phyloP scores from a whole-genome alignment of 2,329 filamentous ascomycete species.

The Ophiosphaerella narmari region DNA sequence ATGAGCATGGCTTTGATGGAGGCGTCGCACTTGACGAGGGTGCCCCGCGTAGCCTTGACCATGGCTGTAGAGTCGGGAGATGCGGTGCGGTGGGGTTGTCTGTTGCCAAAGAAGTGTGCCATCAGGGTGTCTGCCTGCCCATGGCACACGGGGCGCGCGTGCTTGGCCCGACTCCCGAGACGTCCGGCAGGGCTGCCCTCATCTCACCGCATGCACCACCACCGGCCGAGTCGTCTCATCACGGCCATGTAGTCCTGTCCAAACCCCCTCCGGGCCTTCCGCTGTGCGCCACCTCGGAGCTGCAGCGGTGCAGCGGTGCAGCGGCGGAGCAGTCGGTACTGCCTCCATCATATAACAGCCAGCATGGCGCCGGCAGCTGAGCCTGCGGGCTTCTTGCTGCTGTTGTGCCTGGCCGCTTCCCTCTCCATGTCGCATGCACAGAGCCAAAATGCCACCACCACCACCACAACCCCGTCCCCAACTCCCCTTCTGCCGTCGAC shows the following conservation, averaged over 20 bases:
- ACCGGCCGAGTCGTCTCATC: not conserved
- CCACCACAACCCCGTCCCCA: not conserved
- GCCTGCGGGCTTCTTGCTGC: not conserved
- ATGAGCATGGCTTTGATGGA: slow-evolving; percentile 85
- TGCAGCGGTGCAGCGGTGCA: no score
- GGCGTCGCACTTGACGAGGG: slow-evolving; percentile 81
- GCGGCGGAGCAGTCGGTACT: no score
- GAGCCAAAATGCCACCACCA: not conserved
- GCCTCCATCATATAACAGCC: not conserved
- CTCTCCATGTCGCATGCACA: slow-evolving; percentile 1
- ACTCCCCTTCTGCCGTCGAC: not conserved
- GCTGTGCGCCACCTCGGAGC: not conserved
- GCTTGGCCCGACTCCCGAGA: slow-evolving; percentile 20
- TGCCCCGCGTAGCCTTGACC: slow-evolving; percentile 67
- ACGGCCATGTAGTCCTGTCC: not conserved
- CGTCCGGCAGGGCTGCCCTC: slow-evolving; percentile 1
- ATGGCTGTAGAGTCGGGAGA: slow-evolving; percentile 43
- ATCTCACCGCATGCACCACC: not conserved
- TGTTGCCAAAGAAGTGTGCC: slow-evolving; percentile 6
- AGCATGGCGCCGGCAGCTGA: not conserved
- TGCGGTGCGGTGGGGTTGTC: slow-evolving; percentile 5
- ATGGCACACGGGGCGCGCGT: not conserved
- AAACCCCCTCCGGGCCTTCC: not conserved
- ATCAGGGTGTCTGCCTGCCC: slow-evolving; percentile 28
- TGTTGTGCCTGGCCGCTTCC: not conserved